Base-by-base conservation (phyloP, 768 basidiomycete species). In the Chalciporus sphaerocephalus region DNA sequence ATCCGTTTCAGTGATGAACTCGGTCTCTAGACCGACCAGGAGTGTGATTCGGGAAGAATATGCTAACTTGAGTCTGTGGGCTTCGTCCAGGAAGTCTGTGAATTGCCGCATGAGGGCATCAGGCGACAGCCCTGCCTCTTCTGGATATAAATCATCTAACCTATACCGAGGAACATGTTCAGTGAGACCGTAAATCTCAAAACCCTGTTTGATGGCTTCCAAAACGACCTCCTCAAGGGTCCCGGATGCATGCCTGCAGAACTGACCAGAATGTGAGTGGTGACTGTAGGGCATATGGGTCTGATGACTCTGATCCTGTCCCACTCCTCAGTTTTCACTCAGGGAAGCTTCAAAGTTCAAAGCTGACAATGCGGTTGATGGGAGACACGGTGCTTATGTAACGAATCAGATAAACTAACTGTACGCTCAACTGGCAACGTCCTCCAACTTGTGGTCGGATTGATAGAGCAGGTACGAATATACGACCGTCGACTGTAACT, bases 131-230 rank as follows among this genome's bases (percentile, higher is more conserved):
- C 72, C 77, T 53, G 71, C 69, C 81, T 99, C 96, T 72, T 98
- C 96, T 16, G 95, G 94, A 64, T 96, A 98, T 22, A 98, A 70
- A 62, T 99, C 93, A 25, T 75, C 64, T 2, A 56, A 46, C 46
- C 91, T 76, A 67, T 93, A 95, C 21, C 95, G 81, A 21, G 96
- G 95, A 41, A 86, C 86, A 65, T 98, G 96, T 68, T 98, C 96
- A 4, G 85, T 89, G 47, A 98, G 70, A 1, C 94, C 92, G 60
- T 84, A 98, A 1, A 87, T 72, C 47, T 77, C 69, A 61, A 98
- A 98, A 0, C 83, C 79, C 62, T 86, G 79, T 6, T 69, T 62
- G 46, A 95, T 85, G 27, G 95, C 94, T 54, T 86, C 85, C 15
- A 72, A 60, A 4, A 96, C 86, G 13, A 93, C 85, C 4, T 89